Conservation (phyloP, 805 yeast species). For the Cyberlindnera petersonii region DNA sequence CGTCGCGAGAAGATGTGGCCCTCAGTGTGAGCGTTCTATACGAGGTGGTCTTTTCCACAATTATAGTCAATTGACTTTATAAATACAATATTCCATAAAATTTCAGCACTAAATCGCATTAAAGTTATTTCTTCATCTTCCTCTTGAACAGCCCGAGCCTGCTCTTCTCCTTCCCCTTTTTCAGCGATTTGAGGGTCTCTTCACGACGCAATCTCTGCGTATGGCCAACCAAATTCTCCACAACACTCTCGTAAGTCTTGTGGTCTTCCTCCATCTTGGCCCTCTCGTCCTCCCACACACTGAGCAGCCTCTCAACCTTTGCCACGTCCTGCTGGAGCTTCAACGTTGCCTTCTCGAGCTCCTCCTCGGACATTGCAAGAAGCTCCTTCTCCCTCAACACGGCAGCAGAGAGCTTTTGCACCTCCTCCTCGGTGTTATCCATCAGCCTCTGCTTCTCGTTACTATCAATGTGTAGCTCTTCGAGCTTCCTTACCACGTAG, state of each 20-base stretch:
- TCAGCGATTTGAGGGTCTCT: conserved; percentile 35
- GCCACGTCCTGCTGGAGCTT: conserved; percentile 33
- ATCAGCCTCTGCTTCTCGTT: conserved; percentile 29
- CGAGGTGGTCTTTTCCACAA: no score
- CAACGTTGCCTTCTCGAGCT: conserved; percentile 36
- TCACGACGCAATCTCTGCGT: conserved; percentile 72
- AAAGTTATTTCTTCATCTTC: conserved; percentile 6
- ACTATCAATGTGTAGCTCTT: conserved; percentile 31
- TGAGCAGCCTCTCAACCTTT: conserved; percentile 35
- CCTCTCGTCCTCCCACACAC: conserved; percentile 51
- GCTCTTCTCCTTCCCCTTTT: conserved; percentile 28
- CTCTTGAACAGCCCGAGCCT: conserved; percentile 15
- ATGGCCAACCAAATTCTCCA: conserved; percentile 86
- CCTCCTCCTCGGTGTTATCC: conserved; percentile 19
- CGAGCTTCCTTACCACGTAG: conserved; percentile 25
- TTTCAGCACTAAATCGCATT: no score
- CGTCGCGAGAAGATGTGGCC: no score
- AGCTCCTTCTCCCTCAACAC: conserved; percentile 19
- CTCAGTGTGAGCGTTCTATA: no score
- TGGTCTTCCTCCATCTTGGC: conserved; percentile 57
- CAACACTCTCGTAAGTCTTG: conserved; percentile 77
- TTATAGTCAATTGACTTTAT: no score
- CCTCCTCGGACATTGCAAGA: conserved; percentile 30
- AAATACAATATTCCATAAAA: no score
- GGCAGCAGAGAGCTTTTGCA: conserved; percentile 19